These are phyloP conservation scores for Venturia oleaginea DNA, from an alignment of 2,329 filamentous ascomycete genomes.

Conservation along the genomic window DNA sequence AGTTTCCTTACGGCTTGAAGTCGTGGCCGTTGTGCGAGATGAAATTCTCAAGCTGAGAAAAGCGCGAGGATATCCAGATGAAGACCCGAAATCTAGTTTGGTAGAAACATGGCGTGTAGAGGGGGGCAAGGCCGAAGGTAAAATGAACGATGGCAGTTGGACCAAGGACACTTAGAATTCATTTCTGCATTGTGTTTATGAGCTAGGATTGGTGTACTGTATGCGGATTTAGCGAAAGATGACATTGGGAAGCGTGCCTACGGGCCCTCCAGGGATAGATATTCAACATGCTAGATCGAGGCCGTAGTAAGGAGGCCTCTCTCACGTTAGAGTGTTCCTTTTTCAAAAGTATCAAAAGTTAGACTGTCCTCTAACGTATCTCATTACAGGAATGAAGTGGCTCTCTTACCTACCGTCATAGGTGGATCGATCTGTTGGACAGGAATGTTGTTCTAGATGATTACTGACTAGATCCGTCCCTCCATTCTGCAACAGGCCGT, in stretches of 20 bases:
- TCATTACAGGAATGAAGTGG: no score
- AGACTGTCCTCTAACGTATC: no score
- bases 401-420: no score
- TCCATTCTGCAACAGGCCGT: no score
- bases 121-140: slow-evolving; percentile 44
- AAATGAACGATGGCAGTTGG: slow-evolving; percentile 52
- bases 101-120: slow-evolving; percentile 71
- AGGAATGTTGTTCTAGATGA: no score
- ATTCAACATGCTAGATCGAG: not conserved
- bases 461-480: no score
- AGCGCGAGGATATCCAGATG: slow-evolving; percentile 64
- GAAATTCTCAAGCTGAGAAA: slow-evolving; percentile 72
- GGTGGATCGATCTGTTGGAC: no score
- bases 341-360: no score
- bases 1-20: slow-evolving; percentile 65
- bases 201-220: not conserved
- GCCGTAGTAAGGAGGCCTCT: not conserved
- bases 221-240: not conserved
- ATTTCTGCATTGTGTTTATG: not conserved
- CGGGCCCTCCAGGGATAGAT: not conserved
- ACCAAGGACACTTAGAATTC: slow-evolving; percentile 43
- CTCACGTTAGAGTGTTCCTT: no score
- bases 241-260: not conserved
- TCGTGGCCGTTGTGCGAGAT: slow-evolving; percentile 65
- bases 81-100: slow-evolving; percentile 66